Base-by-base conservation (phyloP, 176 grass and related monocot species). In the Zea luxurians region DNA sequence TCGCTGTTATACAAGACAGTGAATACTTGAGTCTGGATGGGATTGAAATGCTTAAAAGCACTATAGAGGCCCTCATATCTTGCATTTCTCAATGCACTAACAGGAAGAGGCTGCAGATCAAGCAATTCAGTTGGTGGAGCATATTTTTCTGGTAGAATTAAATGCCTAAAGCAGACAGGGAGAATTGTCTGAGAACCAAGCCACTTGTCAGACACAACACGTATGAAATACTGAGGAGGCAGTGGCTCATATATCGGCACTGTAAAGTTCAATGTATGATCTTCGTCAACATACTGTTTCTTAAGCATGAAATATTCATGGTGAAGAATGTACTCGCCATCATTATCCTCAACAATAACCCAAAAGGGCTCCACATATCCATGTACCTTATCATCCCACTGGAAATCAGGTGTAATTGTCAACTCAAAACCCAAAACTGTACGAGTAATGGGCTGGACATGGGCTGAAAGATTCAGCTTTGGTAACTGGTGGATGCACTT, bases 301-400 rank as follows among this genome's bases (percentile, higher is more conserved):
- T 94, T 97, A 76, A 94, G 85, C 89, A 97, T 92, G 83, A 97
- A 97, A 79, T 90, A 97, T 81, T 97, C 95, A 84, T 97, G 95
- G 65, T 97, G 95, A 82, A 97, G 91, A 80, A 97, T 90, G 83
- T 88, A 92, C 55, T 94, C 95, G 17, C 95, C 91, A 78, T 94
- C 95, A 85, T 94, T 97, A 80, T 94, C 95, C 87, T 97, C 95
- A 15, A 97, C 91, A n/a, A 97, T 97, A 70, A 97, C 87, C 95
- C 91, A 97, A 82, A 97, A 97, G 2, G 95, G 87, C 73, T 97
- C 95, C 71, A 97, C 89, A 78, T 94, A 94, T 40, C 95, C 95
- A 86, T 97, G 95, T 7, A 93, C 80, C 78, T 85, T 84, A 76
- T 97, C 95, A 86, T 97, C 95, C 95, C 91, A 97, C 50, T 89